Percentiles rank a stretch among this genome's conserved stretches.
These are phyloP conservation scores for Aspergillus conjunctus DNA, from an alignment of 495 filamentous ascomycete species.

Conservation along the genomic window DNA sequence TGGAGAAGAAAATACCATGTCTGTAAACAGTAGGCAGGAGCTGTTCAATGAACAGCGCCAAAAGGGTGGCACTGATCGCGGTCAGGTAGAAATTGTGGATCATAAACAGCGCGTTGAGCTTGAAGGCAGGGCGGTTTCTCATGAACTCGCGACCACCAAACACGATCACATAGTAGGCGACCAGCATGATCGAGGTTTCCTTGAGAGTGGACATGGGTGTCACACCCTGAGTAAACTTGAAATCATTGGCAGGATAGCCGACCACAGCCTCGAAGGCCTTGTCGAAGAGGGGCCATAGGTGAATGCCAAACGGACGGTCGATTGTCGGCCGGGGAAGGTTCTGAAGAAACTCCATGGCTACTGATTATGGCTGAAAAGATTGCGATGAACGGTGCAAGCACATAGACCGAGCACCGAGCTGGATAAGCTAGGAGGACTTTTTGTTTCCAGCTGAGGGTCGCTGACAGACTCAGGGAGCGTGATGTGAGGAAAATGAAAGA, in stretches of 20 bases:
- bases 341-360: slow-evolving; percentile 61
- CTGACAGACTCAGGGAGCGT: slow-evolving; percentile 12
- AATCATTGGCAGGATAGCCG: slow-evolving; percentile 66
- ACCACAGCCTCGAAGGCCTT: slow-evolving; percentile 71
- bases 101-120: slow-evolving; percentile 68
- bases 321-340: slow-evolving; percentile 73
- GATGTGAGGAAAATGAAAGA: slow-evolving; percentile 21
- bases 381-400: slow-evolving; percentile 1
- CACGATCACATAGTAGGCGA: slow-evolving; percentile 65
- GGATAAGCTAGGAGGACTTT: slow-evolving; percentile 8
- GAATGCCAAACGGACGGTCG: slow-evolving; percentile 88
- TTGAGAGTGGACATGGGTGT: slow-evolving; percentile 64
- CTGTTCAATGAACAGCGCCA: slow-evolving; percentile 68
- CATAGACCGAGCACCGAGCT: slow-evolving; percentile 4
- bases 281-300: slow-evolving; percentile 94
- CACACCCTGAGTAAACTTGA: slow-evolving; percentile 58
- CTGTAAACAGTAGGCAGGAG: slow-evolving; percentile 60
- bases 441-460: slow-evolving; percentile 16
- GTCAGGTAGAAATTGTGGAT: slow-evolving; percentile 70
- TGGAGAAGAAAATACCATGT: slow-evolving; percentile 64
- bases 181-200: slow-evolving; percentile 57
- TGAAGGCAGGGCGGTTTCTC: slow-evolving; percentile 58
- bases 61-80: slow-evolving; percentile 58
- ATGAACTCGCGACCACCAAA: slow-evolving; percentile 70
- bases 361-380: slow-evolving; percentile 13